A percentile compares a stretch with the other conserved stretches of the same genome.
Conservation (phyloP, 352 stramenopile species). For the Globisporangium perplexum region DNA sequence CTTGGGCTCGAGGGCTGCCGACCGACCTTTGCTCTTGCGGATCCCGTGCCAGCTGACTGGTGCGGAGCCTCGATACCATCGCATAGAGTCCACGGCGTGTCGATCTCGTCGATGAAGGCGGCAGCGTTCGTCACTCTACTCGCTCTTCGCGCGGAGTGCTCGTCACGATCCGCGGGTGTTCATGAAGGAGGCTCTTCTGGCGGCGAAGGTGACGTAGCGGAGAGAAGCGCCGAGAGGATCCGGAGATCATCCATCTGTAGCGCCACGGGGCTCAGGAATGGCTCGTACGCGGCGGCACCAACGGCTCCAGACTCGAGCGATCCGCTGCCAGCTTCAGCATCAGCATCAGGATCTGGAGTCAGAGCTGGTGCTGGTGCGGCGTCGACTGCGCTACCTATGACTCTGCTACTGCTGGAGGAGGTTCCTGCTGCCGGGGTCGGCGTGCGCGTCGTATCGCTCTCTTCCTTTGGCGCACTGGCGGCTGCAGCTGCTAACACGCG, state of each 20-base stretch:
- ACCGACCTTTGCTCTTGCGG: no score
- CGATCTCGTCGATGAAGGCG: no score
- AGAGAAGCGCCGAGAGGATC: constrained; percentile 16
- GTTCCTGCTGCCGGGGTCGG: not conserved
- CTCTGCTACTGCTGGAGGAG: not conserved
- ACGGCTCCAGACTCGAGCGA: no score
- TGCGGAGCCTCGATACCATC: no score
- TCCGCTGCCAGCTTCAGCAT: no score
- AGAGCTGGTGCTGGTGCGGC: not conserved
- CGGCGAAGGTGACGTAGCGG: not conserved
- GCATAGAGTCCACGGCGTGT: no score
- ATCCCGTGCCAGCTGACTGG: no score
- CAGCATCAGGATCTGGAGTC: not conserved
- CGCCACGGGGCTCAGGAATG: constrained; percentile 29
- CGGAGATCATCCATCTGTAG: constrained; percentile 31
- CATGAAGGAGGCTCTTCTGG: not conserved
- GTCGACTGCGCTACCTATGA: not conserved
- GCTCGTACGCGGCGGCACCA: constrained; percentile 15
- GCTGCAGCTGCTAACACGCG: not conserved
- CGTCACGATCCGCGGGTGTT: not conserved
- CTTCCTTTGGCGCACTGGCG: not conserved
- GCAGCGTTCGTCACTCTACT: no score
- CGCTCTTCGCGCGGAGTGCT: no score
- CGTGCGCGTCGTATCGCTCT: not conserved
- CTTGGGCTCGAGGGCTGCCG: no score